Conservation (phyloP, 208 protist genomes). For the Leishmania amazonensis region DNA sequence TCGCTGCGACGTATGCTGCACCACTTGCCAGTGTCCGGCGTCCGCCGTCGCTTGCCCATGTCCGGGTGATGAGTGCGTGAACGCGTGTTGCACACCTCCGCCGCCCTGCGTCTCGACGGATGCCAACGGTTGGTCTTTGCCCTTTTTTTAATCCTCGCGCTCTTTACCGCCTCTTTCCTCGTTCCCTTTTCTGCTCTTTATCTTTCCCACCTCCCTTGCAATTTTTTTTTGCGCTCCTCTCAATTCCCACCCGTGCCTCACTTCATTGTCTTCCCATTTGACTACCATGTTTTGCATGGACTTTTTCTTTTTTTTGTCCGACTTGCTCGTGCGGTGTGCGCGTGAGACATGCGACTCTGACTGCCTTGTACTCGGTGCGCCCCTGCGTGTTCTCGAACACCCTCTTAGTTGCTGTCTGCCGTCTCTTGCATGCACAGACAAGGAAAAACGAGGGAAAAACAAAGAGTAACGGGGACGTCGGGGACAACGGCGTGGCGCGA, state of each 20-base stretch:
- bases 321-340: not conserved
- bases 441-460: too few species aligned
- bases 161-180: not conserved
- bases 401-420: too few species aligned
- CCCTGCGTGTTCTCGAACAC: not conserved
- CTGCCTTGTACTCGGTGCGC: not conserved
- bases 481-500: too few species aligned
- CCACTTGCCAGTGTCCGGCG: not conserved
- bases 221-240: not conserved
- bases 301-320: not conserved
- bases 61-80: not conserved
- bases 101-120: not conserved
- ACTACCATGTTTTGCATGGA: not conserved
- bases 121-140: not conserved
- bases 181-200: not conserved
- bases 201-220: not conserved
- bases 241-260: not conserved
- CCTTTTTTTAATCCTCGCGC: not conserved
- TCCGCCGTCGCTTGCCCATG: not conserved
- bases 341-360: not conserved
- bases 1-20: not conserved
- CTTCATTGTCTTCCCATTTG: not conserved
- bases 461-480: too few species aligned
- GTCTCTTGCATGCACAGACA: too few species aligned
- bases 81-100: not conserved